Percentiles rank a stretch among this genome's conserved stretches.
Conservation (phyloP, 495 filamentous ascomycete genomes). For the Lophium mytilinum region DNA sequence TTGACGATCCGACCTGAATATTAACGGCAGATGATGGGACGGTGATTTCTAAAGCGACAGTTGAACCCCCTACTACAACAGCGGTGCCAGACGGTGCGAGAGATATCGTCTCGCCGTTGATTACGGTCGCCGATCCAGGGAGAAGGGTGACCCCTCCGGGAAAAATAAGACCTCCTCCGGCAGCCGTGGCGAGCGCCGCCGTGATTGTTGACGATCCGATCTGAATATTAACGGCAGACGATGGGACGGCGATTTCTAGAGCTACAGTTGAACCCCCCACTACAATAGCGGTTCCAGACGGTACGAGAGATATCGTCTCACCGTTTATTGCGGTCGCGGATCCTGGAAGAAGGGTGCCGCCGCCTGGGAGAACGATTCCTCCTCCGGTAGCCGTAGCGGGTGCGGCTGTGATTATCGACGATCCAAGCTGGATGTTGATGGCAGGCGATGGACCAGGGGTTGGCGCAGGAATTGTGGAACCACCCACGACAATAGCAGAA, state of each 20-base stretch:
- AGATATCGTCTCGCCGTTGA: slow-evolving; percentile 17
- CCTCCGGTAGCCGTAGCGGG: no score
- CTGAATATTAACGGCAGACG: no score
- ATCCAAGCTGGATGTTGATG: no score
- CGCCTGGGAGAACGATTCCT: no score
- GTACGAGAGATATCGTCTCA: slow-evolving; percentile 24
- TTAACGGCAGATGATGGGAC: no score
- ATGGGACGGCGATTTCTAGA: no score
- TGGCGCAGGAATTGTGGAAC: slow-evolving; percentile 3
- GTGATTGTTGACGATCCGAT: no score
- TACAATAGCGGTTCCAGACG: slow-evolving; percentile 13
- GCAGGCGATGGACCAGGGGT: no score
- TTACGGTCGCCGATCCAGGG: slow-evolving; percentile 13
- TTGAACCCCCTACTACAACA: slow-evolving; percentile 8
- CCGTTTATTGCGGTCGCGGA: slow-evolving; percentile 17
- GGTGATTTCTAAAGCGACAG: not conserved
- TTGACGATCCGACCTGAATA: no score
- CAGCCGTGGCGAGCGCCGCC: no score
- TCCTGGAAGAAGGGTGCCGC: slow-evolving; percentile 19
- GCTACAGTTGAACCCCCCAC: not conserved
- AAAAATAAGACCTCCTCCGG: no score
- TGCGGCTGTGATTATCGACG: no score
- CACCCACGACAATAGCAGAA: slow-evolving; percentile 22
- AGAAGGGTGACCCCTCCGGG: slow-evolving; percentile 16
- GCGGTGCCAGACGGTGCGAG: slow-evolving; percentile 15